A percentile compares a stretch with the other conserved stretches of the same genome.
Conservation (phyloP, 306 rosid genomes). For the Lathyrus oleraceus region DNA sequence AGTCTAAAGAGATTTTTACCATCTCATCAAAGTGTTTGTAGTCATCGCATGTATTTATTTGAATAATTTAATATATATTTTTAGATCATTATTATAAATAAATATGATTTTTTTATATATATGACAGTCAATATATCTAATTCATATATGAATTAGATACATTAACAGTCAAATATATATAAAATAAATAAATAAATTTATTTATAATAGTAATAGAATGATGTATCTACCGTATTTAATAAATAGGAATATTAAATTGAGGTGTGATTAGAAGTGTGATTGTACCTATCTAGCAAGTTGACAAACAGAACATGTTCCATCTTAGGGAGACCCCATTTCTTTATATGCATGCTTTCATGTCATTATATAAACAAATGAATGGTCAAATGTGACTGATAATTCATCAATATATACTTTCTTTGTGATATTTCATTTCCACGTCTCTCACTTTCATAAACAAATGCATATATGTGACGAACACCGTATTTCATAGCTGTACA, state of each 20-base stretch:
- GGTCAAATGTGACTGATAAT: conserved; percentile 54
- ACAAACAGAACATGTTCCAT: conserved; percentile 49
- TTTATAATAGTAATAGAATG: no score
- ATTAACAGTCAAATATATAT: no score
- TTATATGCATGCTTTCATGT: conserved; percentile 43
- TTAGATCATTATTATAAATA: no score
- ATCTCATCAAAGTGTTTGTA: no score
- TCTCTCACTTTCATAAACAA: conserved; percentile 25
- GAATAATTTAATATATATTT: conserved; percentile 31
- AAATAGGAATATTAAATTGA: background rate
- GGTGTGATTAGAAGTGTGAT: conserved; percentile 36
- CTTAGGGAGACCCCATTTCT: conserved; percentile 40
- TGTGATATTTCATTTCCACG: conserved; percentile 31
- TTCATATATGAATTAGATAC: no score
- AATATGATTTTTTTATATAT: no score
- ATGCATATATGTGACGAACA: conserved; percentile 13
- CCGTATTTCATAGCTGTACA: conserved; percentile 35
- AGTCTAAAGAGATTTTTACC: no score
- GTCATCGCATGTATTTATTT: conserved; percentile 23
- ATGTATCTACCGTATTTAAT: no score
- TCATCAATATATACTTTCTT: conserved; percentile 18
- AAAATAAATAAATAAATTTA: no score
- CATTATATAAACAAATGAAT: conserved; percentile 45
- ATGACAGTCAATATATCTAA: no score
- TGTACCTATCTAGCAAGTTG: conserved; percentile 42